Percentiles rank a stretch among this genome's conserved stretches.
These are phyloP conservation scores for Monosporascus sp. DNA, from an alignment of 2,329 filamentous ascomycete genomes.

Conservation along the genomic window DNA sequence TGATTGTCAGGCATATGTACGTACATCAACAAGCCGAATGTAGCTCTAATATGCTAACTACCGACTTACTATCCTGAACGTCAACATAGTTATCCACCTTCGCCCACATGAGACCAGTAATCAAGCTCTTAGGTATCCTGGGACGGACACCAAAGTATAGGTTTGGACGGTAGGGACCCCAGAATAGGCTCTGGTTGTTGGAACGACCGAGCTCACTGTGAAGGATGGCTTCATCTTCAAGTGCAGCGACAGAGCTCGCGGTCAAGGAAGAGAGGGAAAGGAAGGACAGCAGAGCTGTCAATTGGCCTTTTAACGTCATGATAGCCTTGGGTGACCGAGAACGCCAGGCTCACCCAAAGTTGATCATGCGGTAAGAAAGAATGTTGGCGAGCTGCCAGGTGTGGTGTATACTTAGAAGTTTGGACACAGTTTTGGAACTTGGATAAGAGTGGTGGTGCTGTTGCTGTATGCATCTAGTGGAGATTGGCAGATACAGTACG, in stretches of 20 bases:
- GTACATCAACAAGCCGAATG: background rate
- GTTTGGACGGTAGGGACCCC: conserved; percentile 93
- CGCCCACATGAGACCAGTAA: conserved; percentile 83
- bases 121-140: conserved; percentile 73
- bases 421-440: conserved; percentile 25
- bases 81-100: conserved; percentile 74
- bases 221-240: conserved; percentile 33
- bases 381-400: background rate
- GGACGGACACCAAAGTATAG: conserved; percentile 90
- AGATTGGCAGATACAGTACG: background rate
- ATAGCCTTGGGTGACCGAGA: conserved; percentile 16
- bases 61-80: conserved; percentile 63
- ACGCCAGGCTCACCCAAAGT: background rate
- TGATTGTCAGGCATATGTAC: conserved; percentile 3
- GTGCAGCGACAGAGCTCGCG: conserved; percentile 11
- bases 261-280: conserved; percentile 12
- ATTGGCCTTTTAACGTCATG: conserved; percentile 23
- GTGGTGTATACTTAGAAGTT: conserved; percentile 1
- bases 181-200: conserved; percentile 82
- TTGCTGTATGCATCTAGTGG: too few relatives aligned
- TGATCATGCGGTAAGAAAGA: background rate
- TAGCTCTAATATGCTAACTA: conserved; percentile 22
- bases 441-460: conserved; percentile 4
- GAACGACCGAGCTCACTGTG: conserved; percentile 45
- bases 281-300: conserved; percentile 29